Evolutionary conservation across 371 early-diverging fungal species (phyloP), one percentile per base, ranked within the genome.

Genomic region (Rhizopus delemar): DNA sequence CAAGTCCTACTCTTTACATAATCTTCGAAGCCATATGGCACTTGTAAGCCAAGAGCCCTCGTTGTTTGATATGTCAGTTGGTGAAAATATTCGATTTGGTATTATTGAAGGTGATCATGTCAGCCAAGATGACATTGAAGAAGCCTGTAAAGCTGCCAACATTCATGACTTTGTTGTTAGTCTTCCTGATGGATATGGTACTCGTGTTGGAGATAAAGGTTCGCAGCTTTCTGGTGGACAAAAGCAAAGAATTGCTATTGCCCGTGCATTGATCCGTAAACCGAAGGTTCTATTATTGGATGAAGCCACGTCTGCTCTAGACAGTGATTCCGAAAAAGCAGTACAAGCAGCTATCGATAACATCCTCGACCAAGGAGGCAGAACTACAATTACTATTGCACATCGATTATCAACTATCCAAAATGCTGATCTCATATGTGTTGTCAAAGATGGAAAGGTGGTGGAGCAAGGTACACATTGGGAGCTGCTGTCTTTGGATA

Each of bases 231-330:
- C 84, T 57, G 90, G 90, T 46, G 90, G 92, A 13, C 84, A 84
- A 69, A 85, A 85, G 61, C 90, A 90, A 69, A 81, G 90, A 57
- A 82, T 90, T 68, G 77, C 84, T 6, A 80, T 90, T 66, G 86
- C 90, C 4, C 79, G 92, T 57, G 87, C 86, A 0, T 31, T 87
- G 55, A 84, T 98, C 62, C 86, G 90, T 43, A 86, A 95, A 56
- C 95, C 95, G 13, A 83, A 76, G 51, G 84, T 98, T n/a, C 71
- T 98, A 41, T 71, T 98, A 29, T 72, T 98, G 34, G 99, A 99
- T 69, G 99, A 99, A 68, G 96, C 99, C 0, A 98, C 99, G 3
- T 90, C 92, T 7, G 95, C 96, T 0, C 65, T 97, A 48, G 96
- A 97, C 70, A 86, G 90, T 22, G 86, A 91, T 58, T 86, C 89